Evolutionary conservation across 2,329 filamentous ascomycete species (phyloP), one percentile per base, ranked within the genome.

Genomic region (Purpureocillium lavendulum): DNA sequence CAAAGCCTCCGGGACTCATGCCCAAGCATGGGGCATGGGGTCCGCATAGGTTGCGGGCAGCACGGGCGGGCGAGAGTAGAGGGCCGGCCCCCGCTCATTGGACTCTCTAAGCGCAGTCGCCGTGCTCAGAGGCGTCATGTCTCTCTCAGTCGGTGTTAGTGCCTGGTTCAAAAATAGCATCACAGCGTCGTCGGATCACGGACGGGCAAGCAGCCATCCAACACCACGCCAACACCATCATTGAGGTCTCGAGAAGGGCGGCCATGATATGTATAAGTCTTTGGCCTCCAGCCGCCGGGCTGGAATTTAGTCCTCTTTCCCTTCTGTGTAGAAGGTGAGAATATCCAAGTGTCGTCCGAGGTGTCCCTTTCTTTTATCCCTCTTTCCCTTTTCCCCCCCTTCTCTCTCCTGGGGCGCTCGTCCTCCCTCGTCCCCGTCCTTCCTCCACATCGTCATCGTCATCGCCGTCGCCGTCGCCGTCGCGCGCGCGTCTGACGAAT

Each of bases 201-300:
- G 21, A 26, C 21, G 10, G 21, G 10, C 21, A 26, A 26, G 21
- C 21, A 26, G 5, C 21, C 21, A 26, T 26, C 21, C 21, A 26
- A 26, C 21, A 48, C 36, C 13, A 21, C 6, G n/a, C n/a, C n/a
- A 46, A 46, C 49, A 48, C 36, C 13, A 21, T 12, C 7, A 30
- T 7, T 13, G 40, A 47, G 67, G 66, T 52, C 64, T 51, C 58
- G 52, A 58, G 54, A 54, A 56, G 56, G 54, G 56, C 62, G 66
- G 62, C 69, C 65, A 69, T 60, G 64, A 73, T 77, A 77, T 77
- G 73, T 77, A 77, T 77, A 77, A 76, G 71, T 62, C 69, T 68
- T 69, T 67, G 62, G 61, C 61, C 64, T 60, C 66, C 61, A 64
- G 63, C 60, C 58, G 53, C 56, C 50, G 49, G 54, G 46, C 42